Evolutionary conservation across 2,329 filamentous ascomycete genomes (phyloP), one percentile per base, ranked within the genome.

Genomic region (Sarocladium kiliense): DNA sequence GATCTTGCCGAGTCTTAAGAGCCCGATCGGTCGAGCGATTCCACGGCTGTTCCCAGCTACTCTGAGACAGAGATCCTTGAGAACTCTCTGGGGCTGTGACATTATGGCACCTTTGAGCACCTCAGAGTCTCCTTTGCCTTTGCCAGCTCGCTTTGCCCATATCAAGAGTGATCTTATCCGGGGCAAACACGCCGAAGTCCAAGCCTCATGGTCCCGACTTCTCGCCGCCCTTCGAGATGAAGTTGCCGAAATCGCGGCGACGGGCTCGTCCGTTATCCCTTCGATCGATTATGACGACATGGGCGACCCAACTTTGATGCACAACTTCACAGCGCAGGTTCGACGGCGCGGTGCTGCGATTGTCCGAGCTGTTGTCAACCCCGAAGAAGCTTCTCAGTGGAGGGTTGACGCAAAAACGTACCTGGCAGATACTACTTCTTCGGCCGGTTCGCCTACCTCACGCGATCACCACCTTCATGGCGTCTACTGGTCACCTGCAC

Each of bases 361-460:
- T 10, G 60, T 71, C 42, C 60, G 65, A n/a, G 63, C 61, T 9
- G 69, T 71, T 25, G 60, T 71, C 7, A 61, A 66, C 7, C 60
- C 57, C 16, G 50, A 60, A n/a, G 60, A 64, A 23, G 66, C 64
- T 32, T 36, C 53, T n/a, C 42, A 69, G n/a, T 80, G 77, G 64
- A 84, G 84, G 62, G 66, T 71, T 19, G 73, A 78, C 41, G 72
- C 79, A 7, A 70, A 74, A 55, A 71, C 76, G 5, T 86, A 86
- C 60, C 73, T 85, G 18, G 65, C 69, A 12, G 71, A 73, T 18
- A 85, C 85, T 61, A 51, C 47, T 21, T 36, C 70, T 71, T 1
- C 62, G 60, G 53, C 62, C 61, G 65, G 49, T 68, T 61, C 58
- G 18, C 71, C 71, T 32, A 62, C 67, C 2, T 61, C 64, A 0